Evolutionary conservation across 2,329 filamentous ascomycete species (phyloP).

Genomic region (Pseudocercospora vitis): DNA sequence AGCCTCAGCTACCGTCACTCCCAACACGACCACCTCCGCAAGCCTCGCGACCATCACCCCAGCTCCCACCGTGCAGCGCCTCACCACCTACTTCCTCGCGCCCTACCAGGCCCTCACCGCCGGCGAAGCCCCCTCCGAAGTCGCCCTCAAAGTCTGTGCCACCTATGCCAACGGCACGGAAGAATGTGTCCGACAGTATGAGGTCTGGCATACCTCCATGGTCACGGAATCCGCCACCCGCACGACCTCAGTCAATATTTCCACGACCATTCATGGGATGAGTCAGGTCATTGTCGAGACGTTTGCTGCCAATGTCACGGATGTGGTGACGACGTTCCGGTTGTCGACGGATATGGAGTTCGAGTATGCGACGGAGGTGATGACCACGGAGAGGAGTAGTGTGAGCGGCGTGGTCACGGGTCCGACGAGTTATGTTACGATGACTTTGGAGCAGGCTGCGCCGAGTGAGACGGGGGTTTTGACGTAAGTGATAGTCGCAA

Average conservation of each 20-base stretch:
- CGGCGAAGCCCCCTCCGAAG: slow-evolving; percentile 41
- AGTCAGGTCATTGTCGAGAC: slow-evolving; percentile 43
- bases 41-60: slow-evolving; percentile 35
- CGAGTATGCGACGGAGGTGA: slow-evolving; percentile 42
- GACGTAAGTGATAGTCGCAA: slow-evolving; percentile 28
- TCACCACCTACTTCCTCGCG: slow-evolving; percentile 48
- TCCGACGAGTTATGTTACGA: slow-evolving; percentile 35
- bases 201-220: slow-evolving; percentile 45
- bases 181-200: slow-evolving; percentile 44
- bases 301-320: slow-evolving; percentile 41
- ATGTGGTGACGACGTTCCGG: slow-evolving; percentile 41
- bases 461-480: slow-evolving; percentile 6
- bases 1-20: slow-evolving; percentile 38
- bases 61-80: slow-evolving; percentile 39
- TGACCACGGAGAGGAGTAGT: slow-evolving; percentile 26
- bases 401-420: slow-evolving; percentile 25
- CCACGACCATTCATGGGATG: slow-evolving; percentile 41
- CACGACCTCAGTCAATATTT: slow-evolving; percentile 41
- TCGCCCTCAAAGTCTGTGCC: slow-evolving; percentile 46
- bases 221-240: slow-evolving; percentile 42
- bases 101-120: slow-evolving; percentile 47
- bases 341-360: slow-evolving; percentile 42
- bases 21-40: slow-evolving; percentile 12
- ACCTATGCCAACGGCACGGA: slow-evolving; percentile 38
- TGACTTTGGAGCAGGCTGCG: slow-evolving; percentile 31